These are phyloP conservation scores for Panicum virgatum DNA, from an alignment of 202 grass and related monocot species.

Conservation along the genomic window DNA sequence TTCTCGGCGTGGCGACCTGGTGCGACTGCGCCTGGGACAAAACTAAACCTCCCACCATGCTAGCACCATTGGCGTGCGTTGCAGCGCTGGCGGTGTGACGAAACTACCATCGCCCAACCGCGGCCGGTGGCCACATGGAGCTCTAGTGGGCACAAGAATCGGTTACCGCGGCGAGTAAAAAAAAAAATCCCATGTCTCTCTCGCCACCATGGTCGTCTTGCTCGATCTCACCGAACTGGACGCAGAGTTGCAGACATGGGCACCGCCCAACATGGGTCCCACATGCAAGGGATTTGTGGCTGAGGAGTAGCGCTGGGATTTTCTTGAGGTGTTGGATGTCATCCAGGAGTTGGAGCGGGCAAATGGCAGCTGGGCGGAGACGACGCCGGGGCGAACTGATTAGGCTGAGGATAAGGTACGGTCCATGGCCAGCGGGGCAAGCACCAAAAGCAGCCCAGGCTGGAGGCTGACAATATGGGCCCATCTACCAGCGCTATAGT, in stretches of 20 bases:
- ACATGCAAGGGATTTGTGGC: constrained; percentile 45
- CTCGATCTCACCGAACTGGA: not conserved
- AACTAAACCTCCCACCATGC: constrained; percentile 52
- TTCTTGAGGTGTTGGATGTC: constrained; percentile 29
- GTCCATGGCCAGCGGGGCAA: constrained; percentile 20
- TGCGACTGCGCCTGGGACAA: constrained; percentile 39
- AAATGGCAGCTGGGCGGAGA: constrained; percentile 30
- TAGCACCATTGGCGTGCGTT: constrained; percentile 32
- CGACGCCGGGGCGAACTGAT: constrained; percentile 14
- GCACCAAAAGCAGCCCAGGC: not conserved
- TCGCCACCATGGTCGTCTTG: not conserved
- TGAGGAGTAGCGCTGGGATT: constrained; percentile 41
- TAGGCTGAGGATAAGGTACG: constrained; percentile 47
- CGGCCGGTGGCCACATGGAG: constrained; percentile 33
- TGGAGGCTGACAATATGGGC: not conserved
- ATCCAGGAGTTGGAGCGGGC: constrained; percentile 45
- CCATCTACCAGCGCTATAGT: not conserved
- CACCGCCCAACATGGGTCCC: not conserved
- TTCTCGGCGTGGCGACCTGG: constrained; percentile 41
- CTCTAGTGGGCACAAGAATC: constrained; percentile 19
- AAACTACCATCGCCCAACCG: constrained; percentile 17
- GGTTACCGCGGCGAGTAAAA: constrained; percentile 17
- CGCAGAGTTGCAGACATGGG: constrained; percentile 6
- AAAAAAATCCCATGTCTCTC: not conserved
- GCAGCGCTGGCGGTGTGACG: not conserved